Base-by-base conservation (phyloP, 140 eudicot species). In the Erigeron philadelphicus region DNA sequence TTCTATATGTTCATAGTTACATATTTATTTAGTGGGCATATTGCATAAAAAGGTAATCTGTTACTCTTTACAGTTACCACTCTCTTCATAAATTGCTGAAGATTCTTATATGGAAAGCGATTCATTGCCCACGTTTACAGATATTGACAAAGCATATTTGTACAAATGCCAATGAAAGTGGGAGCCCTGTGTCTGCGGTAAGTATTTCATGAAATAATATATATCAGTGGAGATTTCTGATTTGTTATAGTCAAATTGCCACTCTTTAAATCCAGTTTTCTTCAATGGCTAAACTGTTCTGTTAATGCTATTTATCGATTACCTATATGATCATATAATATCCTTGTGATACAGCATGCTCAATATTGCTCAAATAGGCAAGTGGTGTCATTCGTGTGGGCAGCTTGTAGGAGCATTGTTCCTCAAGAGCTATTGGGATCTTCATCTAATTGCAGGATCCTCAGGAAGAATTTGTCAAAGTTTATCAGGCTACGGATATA, bases 341-440 rank as follows among this genome's bases (percentile, higher is more conserved):
- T 52, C 23, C 48, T 15, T 75, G 53, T 74, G 67, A 55, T 49
- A n/a, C 79, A 75, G 55, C 54, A 75, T 12, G 9, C 63, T 53
- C 43, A 73, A 53, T 42, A 66, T 48, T 76, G 88, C 78, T 73
- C 76, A n/a, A 85, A 88, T 71, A 66, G 72, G 50, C 81, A 93
- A 40, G 96, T 93, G 76, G 84, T 57, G 62, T 84, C 95, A 1
- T 93, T 84, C 79, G 63, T 89, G 49, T 93, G 95, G 98, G 96
- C 98, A 63, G 86, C 79, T 68, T 88, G 93, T 80, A 81, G 87
- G 74, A 93, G 79, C 54, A 81, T 86, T 48, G 78, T 86, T 74
- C 96, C 96, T 17, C 54, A 66, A 49, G 82, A 81, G 57, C 72
- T 88, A 64, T 80, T 93, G 13, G 98, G 96, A 61, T 64, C 72